A percentile compares a stretch with the other conserved stretches of the same genome.
These are phyloP conservation scores for Amanita rubescens DNA, from an alignment of 768 basidiomycete species.

Conservation along the genomic window DNA sequence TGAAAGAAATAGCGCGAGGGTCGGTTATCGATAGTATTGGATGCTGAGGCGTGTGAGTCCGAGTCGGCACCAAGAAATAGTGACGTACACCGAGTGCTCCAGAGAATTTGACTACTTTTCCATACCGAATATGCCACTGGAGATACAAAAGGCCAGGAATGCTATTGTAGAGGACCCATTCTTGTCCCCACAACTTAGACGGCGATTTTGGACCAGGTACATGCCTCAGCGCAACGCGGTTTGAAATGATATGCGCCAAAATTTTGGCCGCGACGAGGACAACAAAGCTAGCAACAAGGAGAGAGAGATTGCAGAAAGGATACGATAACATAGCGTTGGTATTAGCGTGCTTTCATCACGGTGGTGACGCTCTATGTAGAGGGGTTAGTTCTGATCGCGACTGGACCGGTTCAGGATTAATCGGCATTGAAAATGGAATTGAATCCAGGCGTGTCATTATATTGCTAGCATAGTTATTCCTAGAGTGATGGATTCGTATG, in stretches of 20 bases:
- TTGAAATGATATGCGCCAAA: constrained; percentile 26
- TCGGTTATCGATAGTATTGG: constrained; percentile 54
- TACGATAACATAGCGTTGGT: not conserved
- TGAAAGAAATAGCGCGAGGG: constrained; percentile 42
- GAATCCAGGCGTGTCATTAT: too few relatives aligned
- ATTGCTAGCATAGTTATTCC: too few relatives aligned
- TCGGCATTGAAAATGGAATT: too few relatives aligned
- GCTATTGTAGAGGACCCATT: constrained; percentile 47
- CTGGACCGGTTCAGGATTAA: too few relatives aligned
- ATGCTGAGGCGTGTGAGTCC: constrained; percentile 30
- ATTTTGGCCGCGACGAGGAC: constrained; percentile 25
- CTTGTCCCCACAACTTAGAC: constrained; percentile 56
- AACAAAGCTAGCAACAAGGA: constrained; percentile 21
- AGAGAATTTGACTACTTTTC: constrained; percentile 46
- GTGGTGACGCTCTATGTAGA: not conserved
- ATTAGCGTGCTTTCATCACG: not conserved
- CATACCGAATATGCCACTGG: constrained; percentile 46
- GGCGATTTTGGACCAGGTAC: constrained; percentile 44
- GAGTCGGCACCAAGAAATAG: not conserved
- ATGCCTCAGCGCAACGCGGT: constrained; percentile 28
- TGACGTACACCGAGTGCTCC: constrained; percentile 43
- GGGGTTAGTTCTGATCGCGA: not conserved
- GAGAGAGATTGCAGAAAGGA: constrained; percentile 19
- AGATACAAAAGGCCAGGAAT: constrained; percentile 46
- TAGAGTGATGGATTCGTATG: too few relatives aligned